Evolutionary conservation across 305 asterid genomes (phyloP).

Genomic region (Petunia hybrid): DNA sequence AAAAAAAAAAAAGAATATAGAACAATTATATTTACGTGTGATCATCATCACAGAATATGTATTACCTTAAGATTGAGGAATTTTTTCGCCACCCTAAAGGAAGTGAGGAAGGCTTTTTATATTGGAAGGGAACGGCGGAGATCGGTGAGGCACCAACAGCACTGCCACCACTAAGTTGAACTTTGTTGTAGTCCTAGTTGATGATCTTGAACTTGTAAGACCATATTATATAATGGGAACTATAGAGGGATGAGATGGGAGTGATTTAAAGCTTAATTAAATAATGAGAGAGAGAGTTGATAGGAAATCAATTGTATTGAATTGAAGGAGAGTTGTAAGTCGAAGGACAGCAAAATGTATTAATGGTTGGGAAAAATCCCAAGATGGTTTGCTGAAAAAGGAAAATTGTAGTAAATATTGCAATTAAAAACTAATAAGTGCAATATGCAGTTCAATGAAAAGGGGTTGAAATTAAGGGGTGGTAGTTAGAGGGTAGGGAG

Average conservation of each 20-base stretch:
- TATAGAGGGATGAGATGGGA: slow-evolving; percentile 30
- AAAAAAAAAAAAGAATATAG: neutral
- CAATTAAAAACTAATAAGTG: slow-evolving; percentile 30
- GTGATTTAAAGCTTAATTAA: slow-evolving; percentile 37
- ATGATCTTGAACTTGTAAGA: slow-evolving; percentile 32
- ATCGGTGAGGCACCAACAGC: neutral
- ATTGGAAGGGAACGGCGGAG: neutral
- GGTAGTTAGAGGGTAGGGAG: slow-evolving; percentile 18
- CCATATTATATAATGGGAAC: slow-evolving; percentile 33
- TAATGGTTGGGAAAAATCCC: slow-evolving; percentile 30
- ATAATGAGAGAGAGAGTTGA: slow-evolving; percentile 28
- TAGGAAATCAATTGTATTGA: slow-evolving; percentile 32
- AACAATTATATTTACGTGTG: neutral
- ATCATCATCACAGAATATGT: neutral
- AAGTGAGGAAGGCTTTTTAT: neutral
- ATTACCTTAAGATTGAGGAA: neutral
- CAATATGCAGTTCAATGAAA: neutral
- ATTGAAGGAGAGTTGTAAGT: slow-evolving; percentile 17
- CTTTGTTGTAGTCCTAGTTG: slow-evolving; percentile 29
- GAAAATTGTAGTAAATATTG: slow-evolving; percentile 37
- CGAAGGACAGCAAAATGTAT: slow-evolving; percentile 3
- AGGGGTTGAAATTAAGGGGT: neutral
- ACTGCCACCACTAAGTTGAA: slow-evolving; percentile 11
- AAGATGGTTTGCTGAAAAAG: slow-evolving; percentile 28
- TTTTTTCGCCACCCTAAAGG: neutral